These are phyloP conservation scores for Backusella parvicylindrica DNA, from an alignment of 192 early-diverging fungal species.

Conservation along the genomic window DNA sequence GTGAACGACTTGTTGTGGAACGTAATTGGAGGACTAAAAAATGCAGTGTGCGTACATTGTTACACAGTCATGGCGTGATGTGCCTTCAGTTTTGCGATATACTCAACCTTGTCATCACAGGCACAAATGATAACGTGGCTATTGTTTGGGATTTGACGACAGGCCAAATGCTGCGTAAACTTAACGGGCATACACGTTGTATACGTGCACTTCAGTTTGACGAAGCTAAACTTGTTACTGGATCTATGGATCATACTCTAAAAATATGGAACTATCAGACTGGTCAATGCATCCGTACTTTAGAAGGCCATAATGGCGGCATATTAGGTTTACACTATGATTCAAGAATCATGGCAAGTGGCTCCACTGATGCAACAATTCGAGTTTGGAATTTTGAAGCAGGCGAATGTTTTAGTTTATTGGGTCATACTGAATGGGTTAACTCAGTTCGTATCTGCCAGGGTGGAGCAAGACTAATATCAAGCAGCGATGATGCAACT, in stretches of 20 bases:
- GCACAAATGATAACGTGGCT: constrained; percentile 81
- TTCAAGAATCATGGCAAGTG: constrained; percentile 71
- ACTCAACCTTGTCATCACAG: constrained; percentile 72
- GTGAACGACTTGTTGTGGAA: constrained; percentile 85
- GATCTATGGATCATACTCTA: constrained; percentile 86
- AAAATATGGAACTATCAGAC: constrained; percentile 88
- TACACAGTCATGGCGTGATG: constrained; percentile 82
- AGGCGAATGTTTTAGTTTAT: constrained; percentile 59
- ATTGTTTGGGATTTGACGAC: constrained; percentile 86
- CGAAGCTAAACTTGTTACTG: constrained; percentile 85
- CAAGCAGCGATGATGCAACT: constrained; percentile 84
- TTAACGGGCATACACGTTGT: constrained; percentile 79
- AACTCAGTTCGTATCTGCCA: constrained; percentile 79
- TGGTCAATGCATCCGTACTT: constrained; percentile 76
- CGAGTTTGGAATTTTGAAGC: constrained; percentile 78
- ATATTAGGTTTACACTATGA: constrained; percentile 80
- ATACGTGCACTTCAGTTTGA: constrained; percentile 92
- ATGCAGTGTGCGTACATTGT: constrained; percentile 52
- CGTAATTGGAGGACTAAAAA: constrained; percentile 88
- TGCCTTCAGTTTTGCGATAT: constrained; percentile 78
- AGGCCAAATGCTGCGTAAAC: constrained; percentile 65
- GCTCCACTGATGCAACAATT: constrained; percentile 77
- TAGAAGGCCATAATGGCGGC: constrained; percentile 69
- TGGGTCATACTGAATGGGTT: constrained; percentile 81
- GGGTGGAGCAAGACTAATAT: constrained; percentile 59